Conservation (phyloP, 495 filamentous ascomycete species). For the Penicillium egyptiacum region DNA sequence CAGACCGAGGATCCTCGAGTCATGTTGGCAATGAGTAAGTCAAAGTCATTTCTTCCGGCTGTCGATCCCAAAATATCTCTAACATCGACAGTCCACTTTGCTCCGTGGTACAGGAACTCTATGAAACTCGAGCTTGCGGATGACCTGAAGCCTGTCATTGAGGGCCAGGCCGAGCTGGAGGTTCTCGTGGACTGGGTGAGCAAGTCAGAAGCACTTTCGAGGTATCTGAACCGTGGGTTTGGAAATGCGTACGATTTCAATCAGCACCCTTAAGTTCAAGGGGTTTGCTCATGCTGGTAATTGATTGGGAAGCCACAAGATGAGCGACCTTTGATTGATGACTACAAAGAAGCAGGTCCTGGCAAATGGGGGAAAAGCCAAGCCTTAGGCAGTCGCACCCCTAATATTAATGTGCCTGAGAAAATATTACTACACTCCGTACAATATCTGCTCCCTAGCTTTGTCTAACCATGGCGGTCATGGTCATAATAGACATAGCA, state of each 20-base stretch:
- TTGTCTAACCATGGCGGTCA: too few relatives aligned
- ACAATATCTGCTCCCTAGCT: too few relatives aligned
- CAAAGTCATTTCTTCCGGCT: background rate
- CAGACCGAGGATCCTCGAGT: constrained; percentile 46
- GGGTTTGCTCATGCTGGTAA: too few relatives aligned
- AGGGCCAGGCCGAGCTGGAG: constrained; percentile 35
- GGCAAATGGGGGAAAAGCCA: too few relatives aligned
- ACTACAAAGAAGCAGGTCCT: too few relatives aligned
- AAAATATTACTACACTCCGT: too few relatives aligned
- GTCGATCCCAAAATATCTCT: background rate
- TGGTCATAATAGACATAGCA: too few relatives aligned
- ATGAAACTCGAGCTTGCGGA: constrained; percentile 52
- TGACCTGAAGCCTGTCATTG: constrained; percentile 40
- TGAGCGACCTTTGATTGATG: too few relatives aligned
- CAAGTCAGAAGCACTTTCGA: constrained; percentile 30
- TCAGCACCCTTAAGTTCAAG: constrained; percentile 20
- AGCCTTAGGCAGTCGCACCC: too few relatives aligned
- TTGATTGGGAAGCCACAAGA: too few relatives aligned
- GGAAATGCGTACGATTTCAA: constrained; percentile 53
- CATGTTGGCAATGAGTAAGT: constrained; percentile 59
- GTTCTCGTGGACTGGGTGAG: constrained; percentile 45
- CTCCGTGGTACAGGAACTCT: constrained; percentile 49
- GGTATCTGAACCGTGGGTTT: constrained; percentile 47
- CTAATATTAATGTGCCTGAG: too few relatives aligned
- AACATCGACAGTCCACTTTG: constrained; percentile 35